Evolutionary conservation across 192 early-diverging fungal genomes (phyloP), one percentile per base, ranked within the genome.

Genomic region (Pilaira anomala): DNA sequence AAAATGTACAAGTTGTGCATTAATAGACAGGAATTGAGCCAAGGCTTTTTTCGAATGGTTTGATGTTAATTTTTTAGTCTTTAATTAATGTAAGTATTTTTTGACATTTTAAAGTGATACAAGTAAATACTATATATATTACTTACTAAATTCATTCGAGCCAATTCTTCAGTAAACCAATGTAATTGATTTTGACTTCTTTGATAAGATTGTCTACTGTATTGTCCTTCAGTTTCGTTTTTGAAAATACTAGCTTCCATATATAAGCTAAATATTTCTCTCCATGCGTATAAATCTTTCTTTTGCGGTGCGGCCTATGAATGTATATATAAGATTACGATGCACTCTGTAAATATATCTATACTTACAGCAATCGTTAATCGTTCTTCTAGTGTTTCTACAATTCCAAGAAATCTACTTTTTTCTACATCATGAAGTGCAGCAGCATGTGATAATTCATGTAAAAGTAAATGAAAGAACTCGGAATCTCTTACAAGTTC

Each of bases 271-370:
- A 93, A 85, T 25, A 93, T 80, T 62, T 87, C 80, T 21, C 86
- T 75, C 86, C 86, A 93, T 4, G 76, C 70, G 60, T 91, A 86
- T 61, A 91, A 82, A 66, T 93, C 90, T 46, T 87, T 85, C 63
- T 87, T 88, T 45, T 83, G 81, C 1, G 90, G 89, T 0, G 91
- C 88, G 3, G 88, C 70, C 75, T 77, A 49, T 45, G 6, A 39
- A 58, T 51, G 30, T 18, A 33, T 11, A 42, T 52, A 52, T 21
- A 33, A 57, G 42, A 65, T n/a, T 73, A 6, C 86, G 82, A 2
- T 75, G 65, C 1, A 82, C 79, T 4, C 11, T 8, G 7, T 16
- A 52, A 14, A 12, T 28, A 41, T 41, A 41, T 28, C 24, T 52
- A 13, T 21, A 25, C 72, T 62, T 75, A 69, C 73, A 29, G 51